Evolutionary conservation across 139 green algal genomes (phyloP).

Genomic region (Coelastrella sp.): DNA sequence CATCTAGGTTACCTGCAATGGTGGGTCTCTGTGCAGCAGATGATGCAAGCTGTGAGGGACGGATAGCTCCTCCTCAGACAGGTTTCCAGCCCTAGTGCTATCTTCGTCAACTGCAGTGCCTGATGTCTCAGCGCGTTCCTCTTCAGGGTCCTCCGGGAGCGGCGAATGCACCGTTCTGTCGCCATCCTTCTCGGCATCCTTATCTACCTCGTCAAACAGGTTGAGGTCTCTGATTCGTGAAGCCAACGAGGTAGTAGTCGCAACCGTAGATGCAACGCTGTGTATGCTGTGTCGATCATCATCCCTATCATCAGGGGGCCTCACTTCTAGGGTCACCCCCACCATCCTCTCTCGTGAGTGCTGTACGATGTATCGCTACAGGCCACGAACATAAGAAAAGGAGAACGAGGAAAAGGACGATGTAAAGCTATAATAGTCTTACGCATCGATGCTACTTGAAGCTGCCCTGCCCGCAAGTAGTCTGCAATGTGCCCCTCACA

Average conservation of each 20-base stretch:
- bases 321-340: constrained; percentile 1
- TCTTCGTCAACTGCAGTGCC: not conserved
- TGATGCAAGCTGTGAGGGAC: constrained; percentile 48
- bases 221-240: constrained; percentile 53
- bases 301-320: constrained; percentile 10
- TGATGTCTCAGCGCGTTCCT: constrained; percentile 45
- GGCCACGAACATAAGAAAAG: no score
- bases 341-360: not conserved
- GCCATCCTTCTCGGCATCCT: constrained; percentile 16
- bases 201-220: constrained; percentile 41
- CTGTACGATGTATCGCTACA: no score
- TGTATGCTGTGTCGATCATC: not conserved
- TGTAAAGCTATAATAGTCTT: no score
- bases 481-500: no score
- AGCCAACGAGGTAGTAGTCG: constrained; percentile 50
- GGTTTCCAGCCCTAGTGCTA: not conserved
- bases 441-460: no score
- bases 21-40: constrained; percentile 55
- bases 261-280: constrained; percentile 46
- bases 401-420: no score
- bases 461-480: no score
- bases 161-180: constrained; percentile 17
- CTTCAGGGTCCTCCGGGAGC: constrained; percentile 53
- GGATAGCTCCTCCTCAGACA: not conserved
- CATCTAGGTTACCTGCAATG: constrained; percentile 52